Conservation (phyloP, 176 grass and related monocot genomes). For the Hordeum vulgare region DNA sequence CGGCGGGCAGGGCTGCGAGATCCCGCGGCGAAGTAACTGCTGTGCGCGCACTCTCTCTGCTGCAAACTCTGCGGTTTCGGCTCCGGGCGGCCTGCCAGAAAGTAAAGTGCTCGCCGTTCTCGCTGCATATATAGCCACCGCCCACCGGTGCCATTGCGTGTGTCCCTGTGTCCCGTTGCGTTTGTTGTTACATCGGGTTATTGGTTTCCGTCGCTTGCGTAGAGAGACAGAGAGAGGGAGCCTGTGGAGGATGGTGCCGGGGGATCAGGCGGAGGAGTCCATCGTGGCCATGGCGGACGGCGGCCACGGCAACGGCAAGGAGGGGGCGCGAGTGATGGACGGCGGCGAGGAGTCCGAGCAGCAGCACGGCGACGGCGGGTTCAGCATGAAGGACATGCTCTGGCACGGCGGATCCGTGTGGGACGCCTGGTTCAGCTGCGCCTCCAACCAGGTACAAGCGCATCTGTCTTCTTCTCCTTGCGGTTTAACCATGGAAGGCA, state of each 20-base stretch:
- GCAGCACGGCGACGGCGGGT: not conserved
- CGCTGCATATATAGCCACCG: not conserved
- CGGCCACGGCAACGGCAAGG: conserved; percentile 15
- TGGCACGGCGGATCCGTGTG: conserved; percentile 98
- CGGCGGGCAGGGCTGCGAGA: not conserved
- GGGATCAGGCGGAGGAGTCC: conserved; percentile 56
- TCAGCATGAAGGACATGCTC: conserved; percentile 52
- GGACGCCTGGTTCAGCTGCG: conserved; percentile 99
- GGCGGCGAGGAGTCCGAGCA: not conserved
- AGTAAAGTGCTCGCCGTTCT: too few species aligned
- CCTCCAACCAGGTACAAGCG: conserved; percentile 78
- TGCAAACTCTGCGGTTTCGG: not conserved
- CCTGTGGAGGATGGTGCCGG: conserved; percentile 17
- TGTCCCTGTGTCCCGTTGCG: not conserved
- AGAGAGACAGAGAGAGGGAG: not conserved
- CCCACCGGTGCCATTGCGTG: not conserved
- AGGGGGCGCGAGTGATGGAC: conserved; percentile 22
- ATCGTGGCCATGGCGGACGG: conserved; percentile 40
- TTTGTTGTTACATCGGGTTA: not conserved
- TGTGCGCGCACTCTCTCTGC: not conserved
- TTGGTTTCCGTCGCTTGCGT: not conserved
- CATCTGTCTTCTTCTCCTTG: not conserved
- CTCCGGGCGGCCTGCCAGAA: not conserved
- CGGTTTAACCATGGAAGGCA: too few species aligned
- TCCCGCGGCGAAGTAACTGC: conserved; percentile 16